Evolutionary conservation across 495 filamentous ascomycete species (phyloP), one percentile per base, ranked within the genome.

Genomic region (Hypoxylon intermedium): DNA sequence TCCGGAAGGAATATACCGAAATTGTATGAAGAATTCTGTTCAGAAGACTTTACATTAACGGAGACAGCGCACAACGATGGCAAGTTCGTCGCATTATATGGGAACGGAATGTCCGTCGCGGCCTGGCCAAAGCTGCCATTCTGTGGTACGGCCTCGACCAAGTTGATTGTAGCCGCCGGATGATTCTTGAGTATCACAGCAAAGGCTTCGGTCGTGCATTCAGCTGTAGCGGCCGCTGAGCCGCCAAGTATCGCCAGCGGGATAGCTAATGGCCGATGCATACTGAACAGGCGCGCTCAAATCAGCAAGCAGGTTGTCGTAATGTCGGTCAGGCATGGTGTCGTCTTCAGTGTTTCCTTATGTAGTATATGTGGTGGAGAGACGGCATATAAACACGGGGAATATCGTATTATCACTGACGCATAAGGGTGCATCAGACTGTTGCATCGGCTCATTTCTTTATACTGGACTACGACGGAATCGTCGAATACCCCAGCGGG

Each of bases 1-100:
- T 61, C 60, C 0, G 81, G 83, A 12, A 84, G 62, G 64, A 82
- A 80, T 3, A 84, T 56, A 1, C 80, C 81, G 41, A 83, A 79
- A 33, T 77, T 75, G 54, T 77, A 82, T n/a, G 65, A 72, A 6
- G 75, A 78, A 30, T 53, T 72, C n/a, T n/a, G n/a, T 7, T 68
- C 26, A 9, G 77, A 80, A 3, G 75, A 79, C 7, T 66, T 68
- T 9, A 82, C 77, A 20, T 79, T 76, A 50, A 83, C 60, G 0
- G 67, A 68, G 1, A 82, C 72, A 1, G 77, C 79, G 49, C 81
- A 84, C 6, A 79, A 53, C 5, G 72, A 75, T 0, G 77, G 79
- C 0, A 84, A 70, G 3, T 63, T 46, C 3, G 74, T 78, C 0
- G 77, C 73, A 45, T 74, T 70, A 0, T 44, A 63, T 6, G 80